Evolutionary conservation across 2,329 filamentous ascomycete species (phyloP).

Genomic region (Fusarium fujikuroi): DNA sequence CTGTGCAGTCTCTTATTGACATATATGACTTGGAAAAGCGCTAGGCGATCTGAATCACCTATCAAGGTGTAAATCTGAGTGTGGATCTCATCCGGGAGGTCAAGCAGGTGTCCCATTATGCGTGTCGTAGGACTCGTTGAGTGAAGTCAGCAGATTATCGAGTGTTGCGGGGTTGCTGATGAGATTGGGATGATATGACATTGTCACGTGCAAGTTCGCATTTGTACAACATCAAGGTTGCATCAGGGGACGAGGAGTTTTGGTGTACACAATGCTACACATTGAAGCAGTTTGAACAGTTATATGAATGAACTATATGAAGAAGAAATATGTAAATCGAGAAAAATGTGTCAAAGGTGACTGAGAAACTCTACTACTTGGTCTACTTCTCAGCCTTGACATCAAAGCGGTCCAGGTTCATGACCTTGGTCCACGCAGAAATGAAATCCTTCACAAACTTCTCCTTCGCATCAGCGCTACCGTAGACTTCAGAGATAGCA

Average conservation of each 20-base stretch:
- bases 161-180: background rate
- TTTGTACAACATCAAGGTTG: too few species aligned
- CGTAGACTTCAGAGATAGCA: conserved; percentile 77
- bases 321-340: conserved; percentile 4
- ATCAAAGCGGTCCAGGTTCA: conserved; percentile 80
- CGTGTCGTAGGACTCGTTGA: too few species aligned
- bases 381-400: conserved; percentile 15
- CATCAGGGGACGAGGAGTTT: too few species aligned
- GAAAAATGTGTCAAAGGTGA: background rate
- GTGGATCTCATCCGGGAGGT: background rate
- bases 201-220: background rate
- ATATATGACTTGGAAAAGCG: background rate
- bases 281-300: background rate
- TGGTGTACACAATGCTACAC: background rate
- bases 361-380: background rate
- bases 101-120: background rate
- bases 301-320: background rate
- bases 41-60: background rate
- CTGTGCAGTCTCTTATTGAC: background rate
- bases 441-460: conserved; percentile 80
- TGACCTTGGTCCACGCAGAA: conserved; percentile 77
- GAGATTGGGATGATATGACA: background rate
- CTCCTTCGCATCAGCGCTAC: conserved; percentile 64
- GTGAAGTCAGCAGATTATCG: too few species aligned
- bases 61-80: accelerated